Evolutionary conservation across 352 stramenopile genomes (phyloP).

Genomic region (Blastocystis sp.): DNA sequence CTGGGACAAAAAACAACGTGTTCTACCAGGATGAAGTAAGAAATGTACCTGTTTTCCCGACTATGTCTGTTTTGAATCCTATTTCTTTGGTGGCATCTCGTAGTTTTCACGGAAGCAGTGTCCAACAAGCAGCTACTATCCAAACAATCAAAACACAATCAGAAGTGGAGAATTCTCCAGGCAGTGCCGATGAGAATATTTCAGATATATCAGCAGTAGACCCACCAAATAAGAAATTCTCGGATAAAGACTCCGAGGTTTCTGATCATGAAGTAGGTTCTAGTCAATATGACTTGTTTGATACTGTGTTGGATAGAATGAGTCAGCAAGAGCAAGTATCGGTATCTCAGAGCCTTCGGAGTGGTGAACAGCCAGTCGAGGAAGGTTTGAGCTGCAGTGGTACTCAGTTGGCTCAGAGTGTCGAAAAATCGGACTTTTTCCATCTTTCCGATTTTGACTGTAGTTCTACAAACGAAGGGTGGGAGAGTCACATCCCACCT

Average conservation of each 20-base stretch:
- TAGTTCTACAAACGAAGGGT: background rate
- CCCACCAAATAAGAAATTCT: too few species aligned
- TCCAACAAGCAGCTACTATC: too few species aligned
- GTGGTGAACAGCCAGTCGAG: background rate
- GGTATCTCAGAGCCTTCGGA: background rate
- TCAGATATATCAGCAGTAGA: too few species aligned
- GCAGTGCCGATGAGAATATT: too few species aligned
- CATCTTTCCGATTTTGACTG: slow-evolving; percentile 10
- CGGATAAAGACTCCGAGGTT: too few species aligned
- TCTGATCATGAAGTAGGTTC: too few species aligned
- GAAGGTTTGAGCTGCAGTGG: background rate
- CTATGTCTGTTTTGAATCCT: background rate
- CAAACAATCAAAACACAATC: too few species aligned
- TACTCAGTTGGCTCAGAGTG: background rate
- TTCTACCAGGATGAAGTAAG: background rate
- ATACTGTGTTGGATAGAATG: background rate
- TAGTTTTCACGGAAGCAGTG: too few species aligned
- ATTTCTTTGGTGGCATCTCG: background rate
- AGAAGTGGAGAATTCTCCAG: too few species aligned
- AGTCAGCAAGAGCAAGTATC: background rate
- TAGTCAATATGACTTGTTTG: background rate
- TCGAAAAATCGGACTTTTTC: background rate
- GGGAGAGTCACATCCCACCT: background rate
- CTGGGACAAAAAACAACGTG: background rate
- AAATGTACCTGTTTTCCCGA: background rate